These are phyloP conservation scores for Speleostelium caveatum DNA, from an alignment of 78 protist species.

Conservation along the genomic window DNA sequence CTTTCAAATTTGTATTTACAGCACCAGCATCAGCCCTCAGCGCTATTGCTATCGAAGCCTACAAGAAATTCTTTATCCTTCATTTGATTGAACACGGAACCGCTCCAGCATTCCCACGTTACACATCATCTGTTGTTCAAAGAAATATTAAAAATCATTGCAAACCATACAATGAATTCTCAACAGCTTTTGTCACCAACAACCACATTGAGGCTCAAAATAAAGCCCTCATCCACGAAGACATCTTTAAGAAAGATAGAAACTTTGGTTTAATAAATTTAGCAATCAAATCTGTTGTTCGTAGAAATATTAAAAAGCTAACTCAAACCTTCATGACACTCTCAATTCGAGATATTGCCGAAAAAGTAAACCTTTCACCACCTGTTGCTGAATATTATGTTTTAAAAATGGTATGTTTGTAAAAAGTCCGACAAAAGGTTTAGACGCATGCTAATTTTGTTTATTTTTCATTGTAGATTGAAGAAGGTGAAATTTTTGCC, in stretches of 20 bases:
- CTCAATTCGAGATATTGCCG: constrained; percentile 79
- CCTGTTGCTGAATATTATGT: constrained; percentile 65
- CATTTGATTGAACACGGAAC: constrained; percentile 71
- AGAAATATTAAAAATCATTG: constrained; percentile 69
- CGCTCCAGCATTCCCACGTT: constrained; percentile 61
- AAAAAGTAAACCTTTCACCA: constrained; percentile 22
- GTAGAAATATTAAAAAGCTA: constrained; percentile 79
- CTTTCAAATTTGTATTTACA: constrained; percentile 73
- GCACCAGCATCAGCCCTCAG: constrained; percentile 86
- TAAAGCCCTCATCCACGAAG: constrained; percentile 21
- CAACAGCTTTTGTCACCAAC: constrained; percentile 2
- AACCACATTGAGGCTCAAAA: constrained; percentile 4
- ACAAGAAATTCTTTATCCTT: constrained; percentile 83
- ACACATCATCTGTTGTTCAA: constrained; percentile 70
- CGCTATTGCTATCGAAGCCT: constrained; percentile 88
- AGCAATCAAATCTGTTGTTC: constrained; percentile 63
- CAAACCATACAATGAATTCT: constrained; percentile 71
- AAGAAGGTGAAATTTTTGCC: constrained; percentile 87
- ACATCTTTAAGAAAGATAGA: constrained; percentile 76
- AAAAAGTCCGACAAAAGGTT: not conserved
- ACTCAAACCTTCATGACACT: constrained; percentile 90
- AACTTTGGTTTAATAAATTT: constrained; percentile 84
- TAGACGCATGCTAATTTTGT: not conserved
- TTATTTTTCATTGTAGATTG: constrained; percentile 42
- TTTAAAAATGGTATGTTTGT: constrained; percentile 67